Evolutionary conservation across 495 filamentous ascomycete genomes (phyloP), one percentile per base, ranked within the genome.

Genomic region (Neurospora discreta): DNA sequence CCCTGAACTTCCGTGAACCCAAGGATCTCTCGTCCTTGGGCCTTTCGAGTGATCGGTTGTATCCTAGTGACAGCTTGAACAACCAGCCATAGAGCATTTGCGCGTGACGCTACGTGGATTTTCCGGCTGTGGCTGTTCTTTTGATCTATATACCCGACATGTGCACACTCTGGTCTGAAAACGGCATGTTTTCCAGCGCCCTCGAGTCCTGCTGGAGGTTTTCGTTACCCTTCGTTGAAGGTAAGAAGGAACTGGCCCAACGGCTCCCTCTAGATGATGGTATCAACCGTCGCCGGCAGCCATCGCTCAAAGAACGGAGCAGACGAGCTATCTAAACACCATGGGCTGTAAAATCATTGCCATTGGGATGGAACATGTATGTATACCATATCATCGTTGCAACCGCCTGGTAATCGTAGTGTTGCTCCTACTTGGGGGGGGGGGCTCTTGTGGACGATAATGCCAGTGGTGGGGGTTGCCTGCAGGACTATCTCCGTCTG

Each of bases 1-100:
- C 68, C 42, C 73, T 72, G 71, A 70, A 73, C 3, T 44, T 39
- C n/a, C 41, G 75, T 77, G 73, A 72, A 8, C 0, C 0, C 3
- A 9, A 7, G 15, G 52, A 33, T 2, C 2, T 60, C 2, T 7
- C 18, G 26, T 70, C 38, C 33, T 58, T 40, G 52, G n/a, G 70
- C 70, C 30, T 67, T 36, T 67, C 33, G 33, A 65, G 52, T 65
- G 52, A 65, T 36, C 52, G 7, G 26, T 65, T 33, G 1, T 58
- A 58, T 11, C 11, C 5, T 3, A 15, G 20, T 58, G 39, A 58
- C 2, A 65, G 33, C 23, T 3, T 18, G 6, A 8, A 30, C 23
- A 36, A 18, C 52, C 52, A 16, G 2, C 52, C 26, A 33, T 18
- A 1, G 33, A 65, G 1, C 52, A 33, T 60, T 13, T 1, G 5